phyloP scores from a whole-genome alignment of 768 basidiomycete genomes.

The Agaricus blazei region DNA sequence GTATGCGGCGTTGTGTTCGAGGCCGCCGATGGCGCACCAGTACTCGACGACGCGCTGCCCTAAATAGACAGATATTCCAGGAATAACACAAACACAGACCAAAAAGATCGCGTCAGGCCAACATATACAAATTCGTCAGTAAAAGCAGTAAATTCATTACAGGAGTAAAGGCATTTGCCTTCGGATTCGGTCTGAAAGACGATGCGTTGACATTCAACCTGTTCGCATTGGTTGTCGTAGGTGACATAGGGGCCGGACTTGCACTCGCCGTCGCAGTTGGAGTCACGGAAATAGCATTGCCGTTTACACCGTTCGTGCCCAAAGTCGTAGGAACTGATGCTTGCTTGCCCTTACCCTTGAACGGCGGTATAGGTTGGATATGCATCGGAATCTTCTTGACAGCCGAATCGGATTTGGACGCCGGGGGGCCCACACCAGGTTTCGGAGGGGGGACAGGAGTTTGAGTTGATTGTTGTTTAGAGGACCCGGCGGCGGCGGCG shows the following conservation, averaged over 20 bases:
- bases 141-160: slow-evolving; percentile 31
- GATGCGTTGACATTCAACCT: slow-evolving; percentile 86
- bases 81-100: not conserved
- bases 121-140: slow-evolving; percentile 15
- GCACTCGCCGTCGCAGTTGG: slow-evolving; percentile 17
- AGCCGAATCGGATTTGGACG: slow-evolving; percentile 11
- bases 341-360: slow-evolving; percentile 51
- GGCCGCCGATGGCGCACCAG: slow-evolving; percentile 36
- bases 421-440: slow-evolving; percentile 21
- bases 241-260: slow-evolving; percentile 35
- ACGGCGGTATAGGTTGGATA: slow-evolving; percentile 89
- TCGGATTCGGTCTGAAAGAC: slow-evolving; percentile 86
- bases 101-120: not conserved
- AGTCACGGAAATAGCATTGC: slow-evolving; percentile 17
- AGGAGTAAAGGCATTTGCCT: slow-evolving; percentile 73
- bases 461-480: slow-evolving; percentile 13
- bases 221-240: slow-evolving; percentile 43
- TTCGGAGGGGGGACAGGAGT: slow-evolving; percentile 19
- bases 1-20: slow-evolving; percentile 19
- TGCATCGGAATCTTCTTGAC: slow-evolving; percentile 63
- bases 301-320: slow-evolving; percentile 11
- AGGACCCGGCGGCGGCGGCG: slow-evolving; percentile 22
- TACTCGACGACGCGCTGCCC: slow-evolving; percentile 29
- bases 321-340: slow-evolving; percentile 7
- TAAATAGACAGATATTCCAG: not conserved